A percentile compares a stretch with the other conserved stretches of the same genome.
These are phyloP conservation scores for Fusarium sp. DNA, from an alignment of 2,329 filamentous ascomycete genomes.

Conservation along the genomic window DNA sequence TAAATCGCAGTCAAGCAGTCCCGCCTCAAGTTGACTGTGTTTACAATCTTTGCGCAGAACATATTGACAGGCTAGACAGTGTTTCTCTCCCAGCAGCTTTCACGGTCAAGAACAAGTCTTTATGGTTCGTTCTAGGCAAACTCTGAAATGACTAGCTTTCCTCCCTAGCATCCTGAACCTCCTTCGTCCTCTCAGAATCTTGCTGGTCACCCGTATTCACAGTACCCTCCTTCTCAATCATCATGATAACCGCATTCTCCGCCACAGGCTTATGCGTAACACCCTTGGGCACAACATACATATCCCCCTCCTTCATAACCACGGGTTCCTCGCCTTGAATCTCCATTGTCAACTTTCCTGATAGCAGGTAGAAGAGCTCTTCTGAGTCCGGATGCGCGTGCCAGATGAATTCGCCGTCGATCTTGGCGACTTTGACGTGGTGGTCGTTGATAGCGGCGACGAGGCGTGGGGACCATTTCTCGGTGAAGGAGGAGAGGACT, in stretches of 20 bases:
- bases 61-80: too few species aligned
- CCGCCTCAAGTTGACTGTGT: too few species aligned
- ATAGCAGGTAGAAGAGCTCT: constrained; percentile 57
- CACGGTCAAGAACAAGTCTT: too few species aligned
- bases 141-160: neutral
- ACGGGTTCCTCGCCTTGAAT: constrained; percentile 50
- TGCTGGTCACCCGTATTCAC: constrained; percentile 50
- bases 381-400: constrained; percentile 58
- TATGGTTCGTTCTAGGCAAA: too few species aligned
- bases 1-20: too few species aligned
- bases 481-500: constrained; percentile 48
- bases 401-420: constrained; percentile 57
- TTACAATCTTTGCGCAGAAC: too few species aligned
- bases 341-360: constrained; percentile 53
- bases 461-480: constrained; percentile 51
- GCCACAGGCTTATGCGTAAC: constrained; percentile 55
- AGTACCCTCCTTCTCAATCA: constrained; percentile 54
- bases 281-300: constrained; percentile 55
- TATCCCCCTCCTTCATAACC: constrained; percentile 50
- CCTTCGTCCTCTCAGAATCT: constrained; percentile 43
- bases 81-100: too few species aligned
- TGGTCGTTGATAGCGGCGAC: constrained; percentile 54
- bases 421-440: constrained; percentile 57
- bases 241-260: constrained; percentile 54
- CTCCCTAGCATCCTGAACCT: constrained; percentile 34